Base-by-base conservation (phyloP, 352 stramenopile species). In the Phytophthora nicotianae region DNA sequence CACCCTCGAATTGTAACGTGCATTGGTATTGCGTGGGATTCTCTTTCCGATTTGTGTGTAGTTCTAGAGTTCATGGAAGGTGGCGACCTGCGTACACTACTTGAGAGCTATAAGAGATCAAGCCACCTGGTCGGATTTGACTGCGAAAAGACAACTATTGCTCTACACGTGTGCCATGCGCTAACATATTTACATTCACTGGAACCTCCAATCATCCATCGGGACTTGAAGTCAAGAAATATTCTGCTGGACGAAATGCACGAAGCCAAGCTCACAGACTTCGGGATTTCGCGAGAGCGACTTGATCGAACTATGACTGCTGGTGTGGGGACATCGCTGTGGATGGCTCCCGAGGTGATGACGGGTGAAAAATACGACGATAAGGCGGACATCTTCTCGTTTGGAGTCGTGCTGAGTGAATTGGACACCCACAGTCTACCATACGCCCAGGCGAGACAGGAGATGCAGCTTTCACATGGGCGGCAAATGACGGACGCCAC, bases 11-110 rank as follows among this genome's bases (percentile, higher is more conserved):
- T 62, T 17, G 54, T 48, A 5, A 32, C 21, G 3, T 62, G 16
- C 13, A 55, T 54, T 17, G 43, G 54, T 7, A 27, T 62, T 2
- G 32, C 43, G 1, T 61, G 53, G 42, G 21, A 61, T 27, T 53
- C 53, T 6, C 19, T 61, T 32, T 61, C 53, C 4, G 53, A 61
- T 61, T 19, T 61, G 5, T 47, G 53, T 29, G 32, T 61, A 9
- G 53, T 61, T 7, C 13, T 54, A 21, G 53, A 61, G n/a, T 61
- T 61, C 21, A 47, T 61, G 53, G 53, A 48, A 16, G 42, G 42
- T 2, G 43, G 43, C 3, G 43, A 50, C 16, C 21, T 50, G 43
- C 23, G 43, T n/a, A 32, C 43, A 5, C 13, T 62, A 9, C 17
- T 62, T 16, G 46, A n/a, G 8, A 47, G 46, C 24, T 62, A 41